Evolutionary conservation across 352 stramenopile genomes (phyloP), one percentile per base, ranked within the genome.

Genomic region (Elongisporangium senticosum): DNA sequence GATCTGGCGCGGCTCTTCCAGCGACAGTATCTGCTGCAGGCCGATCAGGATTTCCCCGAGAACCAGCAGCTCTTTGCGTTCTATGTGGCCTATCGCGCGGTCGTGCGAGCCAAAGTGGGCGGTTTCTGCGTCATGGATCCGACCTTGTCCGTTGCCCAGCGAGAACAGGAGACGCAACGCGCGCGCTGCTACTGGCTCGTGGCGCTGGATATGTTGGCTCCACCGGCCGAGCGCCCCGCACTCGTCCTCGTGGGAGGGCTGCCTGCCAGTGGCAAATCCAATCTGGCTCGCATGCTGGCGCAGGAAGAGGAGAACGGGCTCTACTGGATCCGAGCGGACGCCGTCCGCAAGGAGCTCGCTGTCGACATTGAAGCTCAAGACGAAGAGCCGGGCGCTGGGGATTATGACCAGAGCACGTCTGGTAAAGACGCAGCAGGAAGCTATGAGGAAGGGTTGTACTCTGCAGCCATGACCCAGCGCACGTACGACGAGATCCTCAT

Each of bases 401-500:
- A 10, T 4, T 40, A 28, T 15, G 68, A 71, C 14, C 49, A 39
- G 1, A n/a, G 33, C 2, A 8, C 37, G 11, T 59, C 58, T 22
- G 55, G 43, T 4, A 15, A 59, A 17, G 43, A 50, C 13, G 50
- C 33, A 4, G 50, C 33, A 4, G 72, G 63, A 7, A 75, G 64
- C 55, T 83, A 77, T 24, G 72, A 89, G 57, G 71, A 87, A 70
- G 79, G 72, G 0, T 51, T 90, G 43, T 90, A 89, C 58, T 71
- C 81, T 48, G 63, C 72, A 0, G 64, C 70, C 48, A 79, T 89
- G 55, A 90, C 76, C 8, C 55, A 75, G 37, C 70, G 65, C 51
- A 91, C 82, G 53, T 89, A 91, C 64, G 72, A 84, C 39, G 77
- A 85, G 68, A 73, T 88, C 54, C 59, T 86, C 39, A 67, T 68